These are phyloP conservation scores for Athelia sp. DNA, from an alignment of 1,284 basidiomycete species.

Conservation along the genomic window DNA sequence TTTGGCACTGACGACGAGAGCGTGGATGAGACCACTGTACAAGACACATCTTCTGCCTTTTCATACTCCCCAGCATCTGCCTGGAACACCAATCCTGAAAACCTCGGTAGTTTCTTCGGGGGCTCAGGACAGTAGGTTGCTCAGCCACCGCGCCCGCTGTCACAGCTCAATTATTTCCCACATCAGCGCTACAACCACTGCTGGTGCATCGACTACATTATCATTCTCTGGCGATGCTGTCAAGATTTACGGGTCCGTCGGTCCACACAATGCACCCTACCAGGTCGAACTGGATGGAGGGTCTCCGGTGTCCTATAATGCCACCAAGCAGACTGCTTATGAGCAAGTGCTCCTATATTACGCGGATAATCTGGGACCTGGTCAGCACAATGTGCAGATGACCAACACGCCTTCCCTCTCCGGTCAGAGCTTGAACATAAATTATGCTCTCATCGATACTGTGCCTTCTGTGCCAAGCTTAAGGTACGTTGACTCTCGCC, in stretches of 20 bases:
- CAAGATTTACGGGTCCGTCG: slow-evolving; percentile 20
- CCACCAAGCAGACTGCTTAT: slow-evolving; percentile 16
- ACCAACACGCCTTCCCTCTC: slow-evolving; percentile 9
- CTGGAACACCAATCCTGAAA: slow-evolving; percentile 15
- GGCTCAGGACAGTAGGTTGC: slow-evolving; percentile 29
- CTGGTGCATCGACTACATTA: slow-evolving; percentile 5
- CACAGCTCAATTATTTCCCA: slow-evolving; percentile 15
- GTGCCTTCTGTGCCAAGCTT: no score
- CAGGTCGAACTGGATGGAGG: slow-evolving; percentile 20
- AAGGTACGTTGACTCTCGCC: no score
- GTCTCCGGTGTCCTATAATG: slow-evolving; percentile 16
- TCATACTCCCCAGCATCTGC: slow-evolving; percentile 14
- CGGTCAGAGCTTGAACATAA: background rate
- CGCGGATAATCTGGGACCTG: slow-evolving; percentile 26
- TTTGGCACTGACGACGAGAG: slow-evolving; percentile 13
- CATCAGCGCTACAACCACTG: slow-evolving; percentile 7
- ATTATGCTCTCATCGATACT: background rate
- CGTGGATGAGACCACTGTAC: slow-evolving; percentile 14
- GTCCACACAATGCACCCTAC: slow-evolving; percentile 22
- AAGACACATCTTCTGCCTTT: slow-evolving; percentile 19
- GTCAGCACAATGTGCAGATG: slow-evolving; percentile 2
- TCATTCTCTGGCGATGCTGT: slow-evolving; percentile 16
- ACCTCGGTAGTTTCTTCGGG: slow-evolving; percentile 17
- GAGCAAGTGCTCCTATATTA: slow-evolving; percentile 22
- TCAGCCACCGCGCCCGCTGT: slow-evolving; percentile 9